A percentile compares a stretch with the other conserved stretches of the same genome.
These are phyloP conservation scores for Botrytis pseudocinerea DNA, from an alignment of 2,329 filamentous ascomycete species.

Conservation along the genomic window DNA sequence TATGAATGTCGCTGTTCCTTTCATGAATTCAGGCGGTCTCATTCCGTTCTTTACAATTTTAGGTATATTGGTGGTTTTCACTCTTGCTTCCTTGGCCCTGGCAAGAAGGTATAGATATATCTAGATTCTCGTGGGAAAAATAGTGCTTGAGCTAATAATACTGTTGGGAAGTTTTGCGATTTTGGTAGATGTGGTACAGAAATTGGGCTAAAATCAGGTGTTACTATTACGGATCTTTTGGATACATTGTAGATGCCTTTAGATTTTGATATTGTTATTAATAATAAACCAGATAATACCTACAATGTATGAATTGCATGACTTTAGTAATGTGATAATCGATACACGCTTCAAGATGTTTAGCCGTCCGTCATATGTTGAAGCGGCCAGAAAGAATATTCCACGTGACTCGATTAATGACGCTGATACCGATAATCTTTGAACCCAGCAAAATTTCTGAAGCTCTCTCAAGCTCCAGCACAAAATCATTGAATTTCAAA, in stretches of 20 bases:
- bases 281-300: slow-evolving; percentile 1
- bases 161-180: not conserved
- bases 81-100: slow-evolving; percentile 32
- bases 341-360: not conserved
- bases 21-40: slow-evolving; percentile 47
- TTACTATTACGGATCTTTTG: slow-evolving; percentile 8
- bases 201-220: not conserved
- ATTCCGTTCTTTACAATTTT: slow-evolving; percentile 63
- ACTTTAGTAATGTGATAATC: not conserved
- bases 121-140: slow-evolving; percentile 24
- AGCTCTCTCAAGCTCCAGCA: not conserved
- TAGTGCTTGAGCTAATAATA: not conserved
- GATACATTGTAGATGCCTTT: slow-evolving; percentile 12
- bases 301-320: not conserved
- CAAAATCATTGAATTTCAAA: not conserved
- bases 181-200: slow-evolving; percentile 2
- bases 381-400: too few relatives aligned
- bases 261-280: not conserved
- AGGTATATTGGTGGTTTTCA: slow-evolving; percentile 56
- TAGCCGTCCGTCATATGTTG: not conserved
- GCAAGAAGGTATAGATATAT: slow-evolving; percentile 39
- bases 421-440: slow-evolving; percentile 4
- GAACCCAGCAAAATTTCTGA: slow-evolving; percentile 11
- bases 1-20: slow-evolving; percentile 82
- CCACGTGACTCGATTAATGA: slow-evolving; percentile 8